Base-by-base conservation (phyloP, 345 rosid genomes). In the Arabidopsis thaliana region DNA sequence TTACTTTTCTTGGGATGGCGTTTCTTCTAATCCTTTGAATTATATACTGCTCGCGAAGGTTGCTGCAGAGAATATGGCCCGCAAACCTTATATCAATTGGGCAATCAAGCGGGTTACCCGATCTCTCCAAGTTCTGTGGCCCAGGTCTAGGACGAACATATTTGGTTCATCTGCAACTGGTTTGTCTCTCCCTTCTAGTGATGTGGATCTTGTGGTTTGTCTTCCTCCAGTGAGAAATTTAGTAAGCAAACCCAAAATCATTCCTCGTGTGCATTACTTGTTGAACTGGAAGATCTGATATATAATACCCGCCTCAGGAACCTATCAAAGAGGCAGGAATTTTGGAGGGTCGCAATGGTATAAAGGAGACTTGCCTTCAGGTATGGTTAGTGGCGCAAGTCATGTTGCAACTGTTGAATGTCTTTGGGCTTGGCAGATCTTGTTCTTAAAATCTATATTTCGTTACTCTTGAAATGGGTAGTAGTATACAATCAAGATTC, bases 251-350 rank as follows among this genome's bases (percentile, higher is more conserved):
- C 60, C 79, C 56, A 56, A 23, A 45, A 41, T 38, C 16, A 37
- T 48, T 67, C 75, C 51, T 40, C 72, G 42, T 58, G 57, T 38
- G 33, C 62, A 56, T 59, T 74, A 76, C 45, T 36, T 58, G 61
- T 75, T 36, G 51, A 62, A 59, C 32, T 33, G 59, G 49, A 69
- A 75, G 82, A 71, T 76, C 81, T 83, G 59, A 85, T 70, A 41
- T 70, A 30, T 69, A 20, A 46, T 51, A 36, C 76, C 11, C 74
- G 56, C 63, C 63, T 25, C 79, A 94, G 97, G 98, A 94, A 85
- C 98, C 98, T 58, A 94, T 94, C 59, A 94, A 94, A 87, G 98
- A 94, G 87, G 98, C 97, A 78, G 96, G 98, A 69, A 94, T 94
- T 76, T 85, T 94, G 88, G 98, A 94, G 82, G 98, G 98, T 72